A percentile compares a stretch with the other conserved stretches of the same genome.
phyloP scores from a whole-genome alignment of 805 yeast genomes.

The Jamesozyma gamospora region DNA sequence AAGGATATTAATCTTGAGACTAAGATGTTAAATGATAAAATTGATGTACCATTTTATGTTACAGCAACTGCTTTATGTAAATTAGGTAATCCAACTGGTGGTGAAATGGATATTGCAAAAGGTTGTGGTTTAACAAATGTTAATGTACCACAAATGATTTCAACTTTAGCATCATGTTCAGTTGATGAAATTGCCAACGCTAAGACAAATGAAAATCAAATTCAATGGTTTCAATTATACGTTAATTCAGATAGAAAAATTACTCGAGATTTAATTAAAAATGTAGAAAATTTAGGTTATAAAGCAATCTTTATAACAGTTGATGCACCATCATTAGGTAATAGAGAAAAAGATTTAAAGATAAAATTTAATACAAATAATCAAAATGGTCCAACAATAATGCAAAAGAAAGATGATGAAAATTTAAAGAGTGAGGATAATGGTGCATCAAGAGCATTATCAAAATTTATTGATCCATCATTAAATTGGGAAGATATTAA shows the following conservation, averaged over 20 bases:
- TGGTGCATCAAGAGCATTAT: constrained; percentile 80
- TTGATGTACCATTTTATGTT: constrained; percentile 73
- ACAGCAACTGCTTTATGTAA: constrained; percentile 90
- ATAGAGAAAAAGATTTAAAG: constrained; percentile 80
- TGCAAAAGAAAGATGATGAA: constrained; percentile 32
- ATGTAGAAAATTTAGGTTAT: constrained; percentile 64
- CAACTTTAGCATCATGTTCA: constrained; percentile 81
- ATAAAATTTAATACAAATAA: constrained; percentile 39
- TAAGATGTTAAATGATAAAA: constrained; percentile 60
- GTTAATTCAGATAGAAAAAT: constrained; percentile 70
- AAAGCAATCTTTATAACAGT: constrained; percentile 81
- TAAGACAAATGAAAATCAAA: constrained; percentile 49
- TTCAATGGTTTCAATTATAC: constrained; percentile 84
- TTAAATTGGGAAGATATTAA: constrained; percentile 56
- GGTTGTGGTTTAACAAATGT: constrained; percentile 33
- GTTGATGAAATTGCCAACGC: constrained; percentile 76
- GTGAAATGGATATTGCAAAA: constrained; percentile 76
- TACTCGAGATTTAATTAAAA: constrained; percentile 47
- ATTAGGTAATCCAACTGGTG: constrained; percentile 78
- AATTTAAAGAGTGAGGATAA: constrained; percentile 35
- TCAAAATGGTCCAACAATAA: constrained; percentile 24
- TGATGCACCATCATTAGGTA: constrained; percentile 86
- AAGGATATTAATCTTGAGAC: constrained; percentile 59
- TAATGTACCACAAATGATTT: constrained; percentile 69
- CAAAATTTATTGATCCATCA: constrained; percentile 66